A percentile compares a stretch with the other conserved stretches of the same genome.
These are phyloP conservation scores for Aspergillus udagawae DNA, from an alignment of 2,329 filamentous ascomycete species.

Conservation along the genomic window DNA sequence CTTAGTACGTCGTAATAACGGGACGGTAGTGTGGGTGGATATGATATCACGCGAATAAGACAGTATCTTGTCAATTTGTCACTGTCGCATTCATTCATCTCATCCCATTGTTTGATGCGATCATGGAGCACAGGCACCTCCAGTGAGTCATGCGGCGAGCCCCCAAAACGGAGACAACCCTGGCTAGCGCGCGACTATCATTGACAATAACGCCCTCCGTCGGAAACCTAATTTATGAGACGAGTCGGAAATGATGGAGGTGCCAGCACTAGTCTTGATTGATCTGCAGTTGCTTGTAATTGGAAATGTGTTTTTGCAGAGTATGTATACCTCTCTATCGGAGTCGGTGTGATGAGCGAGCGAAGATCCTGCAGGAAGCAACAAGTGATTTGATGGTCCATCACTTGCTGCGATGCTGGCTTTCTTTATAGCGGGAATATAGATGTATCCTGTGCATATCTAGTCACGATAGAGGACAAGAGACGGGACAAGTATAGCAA, in stretches of 20 bases:
- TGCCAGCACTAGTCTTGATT: no score
- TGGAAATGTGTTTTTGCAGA: not conserved
- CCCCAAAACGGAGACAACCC: not conserved
- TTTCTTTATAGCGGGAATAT: not conserved
- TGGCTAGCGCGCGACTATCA: not conserved
- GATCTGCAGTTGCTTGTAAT: not conserved
- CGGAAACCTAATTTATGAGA: not conserved
- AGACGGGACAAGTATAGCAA: not conserved
- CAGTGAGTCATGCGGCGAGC: not conserved
- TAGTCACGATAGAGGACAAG: not conserved
- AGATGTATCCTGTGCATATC: not conserved
- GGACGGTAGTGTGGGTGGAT: no score
- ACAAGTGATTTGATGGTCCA: not conserved
- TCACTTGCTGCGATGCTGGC: not conserved
- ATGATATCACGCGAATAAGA: not conserved
- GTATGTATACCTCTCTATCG: not conserved
- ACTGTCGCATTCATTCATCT: not conserved
- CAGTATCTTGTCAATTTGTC: not conserved
- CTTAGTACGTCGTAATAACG: not conserved
- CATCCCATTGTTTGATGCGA: not conserved
- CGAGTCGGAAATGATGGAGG: not conserved
- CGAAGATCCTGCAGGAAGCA: conserved; percentile 4
- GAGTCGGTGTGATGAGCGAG: conserved; percentile 4
- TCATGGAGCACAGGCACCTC: not conserved
- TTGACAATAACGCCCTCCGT: not conserved